Conservation (phyloP, 2,329 filamentous ascomycete species). For the Hypocrella siamensis region DNA sequence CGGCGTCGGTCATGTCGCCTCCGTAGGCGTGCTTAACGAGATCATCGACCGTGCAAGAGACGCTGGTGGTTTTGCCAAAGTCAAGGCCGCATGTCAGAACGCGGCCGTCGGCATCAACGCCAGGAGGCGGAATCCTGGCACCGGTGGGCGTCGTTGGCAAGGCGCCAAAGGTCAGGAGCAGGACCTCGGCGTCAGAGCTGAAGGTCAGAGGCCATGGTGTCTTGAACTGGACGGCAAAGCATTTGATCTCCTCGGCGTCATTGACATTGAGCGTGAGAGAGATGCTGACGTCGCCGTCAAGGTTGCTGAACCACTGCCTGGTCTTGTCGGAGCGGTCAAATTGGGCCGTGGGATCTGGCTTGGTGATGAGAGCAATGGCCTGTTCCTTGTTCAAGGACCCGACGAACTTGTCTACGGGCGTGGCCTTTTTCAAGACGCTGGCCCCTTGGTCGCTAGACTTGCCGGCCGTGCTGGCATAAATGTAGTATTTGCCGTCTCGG, state of each 20-base stretch:
- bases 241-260: not conserved
- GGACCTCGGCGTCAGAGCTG: slow-evolving; percentile 2
- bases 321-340: slow-evolving; percentile 2
- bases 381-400: slow-evolving; percentile 1
- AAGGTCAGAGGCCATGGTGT: slow-evolving; percentile 2
- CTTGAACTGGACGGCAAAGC: not conserved
- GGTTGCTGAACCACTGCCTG: slow-evolving; percentile 1
- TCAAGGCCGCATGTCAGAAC: slow-evolving; percentile 3
- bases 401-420: slow-evolving; percentile 2
- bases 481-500: slow-evolving; percentile 1
- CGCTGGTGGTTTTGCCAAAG: not conserved
- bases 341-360: slow-evolving; percentile 1
- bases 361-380: slow-evolving; percentile 1
- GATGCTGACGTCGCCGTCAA: slow-evolving; percentile 1
- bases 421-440: not conserved
- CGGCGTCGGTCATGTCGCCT: not conserved
- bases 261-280: slow-evolving; percentile 1
- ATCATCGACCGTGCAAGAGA: not conserved
- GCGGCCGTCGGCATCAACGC: not conserved
- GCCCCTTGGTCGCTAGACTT: not conserved
- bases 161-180: slow-evolving; percentile 4
- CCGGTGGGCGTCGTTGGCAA: not conserved
- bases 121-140: slow-evolving; percentile 1
- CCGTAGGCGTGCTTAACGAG: slow-evolving; percentile 2
- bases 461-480: slow-evolving; percentile 4